Evolutionary conservation across 768 basidiomycete genomes (phyloP), one percentile per base, ranked within the genome.

Genomic region (Lentinus tigrinus): DNA sequence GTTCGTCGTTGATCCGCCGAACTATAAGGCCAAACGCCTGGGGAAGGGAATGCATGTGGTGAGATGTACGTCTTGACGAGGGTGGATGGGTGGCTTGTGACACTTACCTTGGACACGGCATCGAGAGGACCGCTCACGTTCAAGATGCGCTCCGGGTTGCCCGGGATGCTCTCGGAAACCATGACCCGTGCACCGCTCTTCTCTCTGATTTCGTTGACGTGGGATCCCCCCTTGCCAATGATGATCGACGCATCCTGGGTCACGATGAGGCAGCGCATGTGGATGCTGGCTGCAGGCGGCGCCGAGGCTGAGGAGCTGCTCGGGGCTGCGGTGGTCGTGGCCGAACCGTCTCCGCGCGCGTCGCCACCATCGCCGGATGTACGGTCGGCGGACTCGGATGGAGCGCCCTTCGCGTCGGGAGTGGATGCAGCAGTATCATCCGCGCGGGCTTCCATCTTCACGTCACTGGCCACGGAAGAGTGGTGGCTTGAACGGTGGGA

Each of bases 211-310:
- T 99, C 97, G 67, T 97, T 98, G 65, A 99, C 95, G 75, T 98
- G 97, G 43, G 90, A 84, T 63, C 96, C 96, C 49, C 80, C 91
- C 75, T 94, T 93, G 37, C 97, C 97, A 64, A 99, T 99, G 78
- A 98, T 98, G 75, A 99, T 96, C 54, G 93, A 95, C 13, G 97
- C 97, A 75, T 99, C 97, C 75, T 98, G 95, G 10, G 97, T 98
- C 66, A 99, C 97, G 70, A 99, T 99, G 68, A 99, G 79, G 72
- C 94, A 95, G 46, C 96, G 87, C 94, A 99, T 96, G 69, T 95
- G 91, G 66, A 99, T 99, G 74, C 85, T 86, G 31, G 89, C 88
- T 17, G 91, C 85, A 24, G 89, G 89, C 11, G 85, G 75, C 2
- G 83, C 71, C 10, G 77, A 64, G 6, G 75, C 65, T 2, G 77